Evolutionary conservation across 2,329 filamentous ascomycete genomes (phyloP), one percentile per base, ranked within the genome.

Genomic region (Colletotrichum musicola): DNA sequence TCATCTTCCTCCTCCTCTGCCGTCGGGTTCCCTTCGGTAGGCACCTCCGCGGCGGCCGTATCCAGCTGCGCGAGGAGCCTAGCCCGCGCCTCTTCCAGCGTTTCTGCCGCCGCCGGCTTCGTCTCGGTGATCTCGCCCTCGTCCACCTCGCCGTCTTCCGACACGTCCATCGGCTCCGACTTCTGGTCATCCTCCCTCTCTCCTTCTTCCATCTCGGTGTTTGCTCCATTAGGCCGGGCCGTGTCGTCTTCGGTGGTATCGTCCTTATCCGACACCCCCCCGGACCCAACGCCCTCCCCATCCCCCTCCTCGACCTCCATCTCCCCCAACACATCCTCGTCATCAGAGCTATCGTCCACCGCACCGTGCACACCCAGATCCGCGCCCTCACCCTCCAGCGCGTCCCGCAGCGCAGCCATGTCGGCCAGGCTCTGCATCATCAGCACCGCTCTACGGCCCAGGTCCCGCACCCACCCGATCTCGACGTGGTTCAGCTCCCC

Each of bases 401-500:
- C 80, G 22, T 85, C 82, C 56, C 81, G 76, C 61, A 87, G 71
- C 12, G 81, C 81, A 10, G 84, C 84, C 77, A 87, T 84, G 72
- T 89, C 85, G 38, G 82, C 82, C 20, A 89, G 77, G 57, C 85
- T 87, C 13, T 84, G 80, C 72, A 87, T 84, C 64, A 92, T 77
- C 72, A 89, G 76, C 20, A 91, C 89, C 0, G 94, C 94, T 71
- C 90, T 87, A 79, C 94, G 93, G 0, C 92, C 94, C 40, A 98
- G 78, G 66, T 96, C 93, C 58, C 95, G 86, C 30, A 98, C 83
- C 74, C 90, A 89, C 5, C 90, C 91, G 38, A 97, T 88, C 75
- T 96, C 92, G 50, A 89, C 87, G 71, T 93, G 92, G 69, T 89
- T 88, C 77, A 98, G 82, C 77, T 93, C 90, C 1, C 94, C 94